These are phyloP conservation scores for Roridomyces roridus DNA, from an alignment of 768 basidiomycete species.

Conservation along the genomic window DNA sequence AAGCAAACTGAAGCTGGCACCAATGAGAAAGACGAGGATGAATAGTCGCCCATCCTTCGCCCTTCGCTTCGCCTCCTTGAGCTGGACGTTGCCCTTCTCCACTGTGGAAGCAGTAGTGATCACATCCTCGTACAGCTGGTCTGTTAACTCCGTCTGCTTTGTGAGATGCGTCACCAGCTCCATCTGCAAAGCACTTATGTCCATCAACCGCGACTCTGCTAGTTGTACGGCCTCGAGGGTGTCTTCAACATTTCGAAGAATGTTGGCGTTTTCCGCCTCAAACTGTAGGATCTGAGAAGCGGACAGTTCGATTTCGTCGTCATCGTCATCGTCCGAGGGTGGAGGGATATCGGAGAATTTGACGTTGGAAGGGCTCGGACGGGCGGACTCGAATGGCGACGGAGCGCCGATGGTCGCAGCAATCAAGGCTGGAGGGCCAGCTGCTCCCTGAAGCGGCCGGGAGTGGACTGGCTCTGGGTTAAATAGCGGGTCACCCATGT, in stretches of 20 bases:
- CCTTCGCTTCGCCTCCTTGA: constrained; percentile 87
- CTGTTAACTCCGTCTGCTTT: constrained; percentile 89
- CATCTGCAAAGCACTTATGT: constrained; percentile 92
- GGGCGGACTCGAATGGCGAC: constrained; percentile 35
- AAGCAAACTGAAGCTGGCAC: constrained; percentile 88
- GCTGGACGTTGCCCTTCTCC: constrained; percentile 88
- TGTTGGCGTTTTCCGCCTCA: constrained; percentile 88
- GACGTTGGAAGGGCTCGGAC: constrained; percentile 30
- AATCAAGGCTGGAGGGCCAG: constrained; percentile 66
- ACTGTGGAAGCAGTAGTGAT: constrained; percentile 85
- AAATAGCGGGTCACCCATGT: constrained; percentile 39
- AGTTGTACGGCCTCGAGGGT: constrained; percentile 89
- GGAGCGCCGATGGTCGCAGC: constrained; percentile 65
- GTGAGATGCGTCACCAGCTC: constrained; percentile 89
- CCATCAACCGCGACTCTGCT: constrained; percentile 90
- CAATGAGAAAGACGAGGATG: constrained; percentile 89
- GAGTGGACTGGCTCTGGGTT: constrained; percentile 25
- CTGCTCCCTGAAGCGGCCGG: constrained; percentile 43
- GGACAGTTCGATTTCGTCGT: constrained; percentile 83
- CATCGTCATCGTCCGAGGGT: constrained; percentile 62
- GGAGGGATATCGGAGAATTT: constrained; percentile 29
- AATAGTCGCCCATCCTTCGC: constrained; percentile 89
- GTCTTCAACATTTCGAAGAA: constrained; percentile 84
- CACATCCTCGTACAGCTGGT: constrained; percentile 94
- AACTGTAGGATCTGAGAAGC: constrained; percentile 91